Conservation (phyloP, 441 rosid genomes). For the Sinapis alba region DNA sequence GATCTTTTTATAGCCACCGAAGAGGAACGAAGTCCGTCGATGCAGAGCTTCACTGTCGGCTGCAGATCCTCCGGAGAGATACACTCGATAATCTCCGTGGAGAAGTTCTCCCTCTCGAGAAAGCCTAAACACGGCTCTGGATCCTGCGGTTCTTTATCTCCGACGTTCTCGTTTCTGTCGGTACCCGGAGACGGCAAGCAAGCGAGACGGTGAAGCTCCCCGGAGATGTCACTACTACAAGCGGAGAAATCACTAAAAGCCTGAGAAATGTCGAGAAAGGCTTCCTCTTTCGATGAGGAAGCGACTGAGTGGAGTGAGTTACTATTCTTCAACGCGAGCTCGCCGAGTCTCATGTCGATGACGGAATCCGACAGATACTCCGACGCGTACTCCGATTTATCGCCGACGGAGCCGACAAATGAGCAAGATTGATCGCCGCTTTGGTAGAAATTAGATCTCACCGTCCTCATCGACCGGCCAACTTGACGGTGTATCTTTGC, state of each 20-base stretch:
- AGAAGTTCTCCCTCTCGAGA: conserved; percentile 79
- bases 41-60: conserved; percentile 86
- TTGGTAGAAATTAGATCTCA: conserved; percentile 67
- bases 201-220: conserved; percentile 83
- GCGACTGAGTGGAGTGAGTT: conserved; percentile 47
- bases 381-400: conserved; percentile 51
- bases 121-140: conserved; percentile 78
- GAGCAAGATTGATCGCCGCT: conserved; percentile 55
- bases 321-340: conserved; percentile 57
- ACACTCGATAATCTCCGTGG: conserved; percentile 88
- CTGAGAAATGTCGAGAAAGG: conserved; percentile 70
- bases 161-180: conserved; percentile 19
- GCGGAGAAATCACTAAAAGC: conserved; percentile 83
- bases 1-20: conserved; percentile 82
- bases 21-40: conserved; percentile 68
- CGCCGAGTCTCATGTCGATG: conserved; percentile 83
- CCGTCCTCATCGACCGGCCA: conserved; percentile 91
- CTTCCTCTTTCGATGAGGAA: conserved; percentile 47
- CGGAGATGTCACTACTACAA: conserved; percentile 86
- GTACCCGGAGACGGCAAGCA: conserved; percentile 55
- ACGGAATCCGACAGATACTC: conserved; percentile 82
- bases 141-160: conserved; percentile 11
- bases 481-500: conserved; percentile 54
- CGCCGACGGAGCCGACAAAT: conserved; percentile 48
- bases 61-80: conserved; percentile 96